phyloP scores from a whole-genome alignment of 805 yeast species.

The Scheffersomyces spartinae region DNA sequence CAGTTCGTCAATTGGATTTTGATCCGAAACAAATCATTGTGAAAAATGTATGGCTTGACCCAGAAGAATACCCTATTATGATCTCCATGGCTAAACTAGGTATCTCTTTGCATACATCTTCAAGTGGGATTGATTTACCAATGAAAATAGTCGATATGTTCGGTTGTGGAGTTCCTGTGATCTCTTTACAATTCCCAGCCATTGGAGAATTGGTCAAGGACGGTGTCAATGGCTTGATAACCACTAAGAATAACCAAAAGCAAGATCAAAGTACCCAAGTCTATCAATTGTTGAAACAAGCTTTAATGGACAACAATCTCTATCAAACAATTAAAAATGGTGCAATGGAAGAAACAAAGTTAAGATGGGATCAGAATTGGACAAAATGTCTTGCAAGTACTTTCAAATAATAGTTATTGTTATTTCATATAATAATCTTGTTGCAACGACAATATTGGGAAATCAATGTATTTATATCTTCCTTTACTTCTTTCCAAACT shows the following conservation, averaged over 20 bases:
- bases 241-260: conserved; percentile 24
- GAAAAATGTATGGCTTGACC: conserved; percentile 62
- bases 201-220: conserved; percentile 65
- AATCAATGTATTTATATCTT: no score
- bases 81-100: conserved; percentile 77
- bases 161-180: conserved; percentile 91
- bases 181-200: conserved; percentile 68
- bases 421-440: no score
- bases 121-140: conserved; percentile 90
- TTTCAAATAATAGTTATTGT: no score
- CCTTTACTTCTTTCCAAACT: no score
- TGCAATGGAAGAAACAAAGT: conserved; percentile 57
- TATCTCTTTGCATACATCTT: conserved; percentile 79
- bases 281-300: conserved; percentile 12
- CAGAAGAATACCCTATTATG: conserved; percentile 69
- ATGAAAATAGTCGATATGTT: conserved; percentile 96
- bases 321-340: conserved; percentile 43
- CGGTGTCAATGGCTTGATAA: conserved; percentile 53
- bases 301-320: conserved; percentile 17
- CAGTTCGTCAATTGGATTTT: conserved; percentile 33
- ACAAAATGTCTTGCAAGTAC: no score
- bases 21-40: conserved; percentile 40
- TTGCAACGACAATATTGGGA: no score
- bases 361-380: conserved; percentile 79
- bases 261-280: conserved; percentile 14